phyloP scores from a whole-genome alignment of 202 grass and related monocot species.

The Eragrostis tef region DNA sequence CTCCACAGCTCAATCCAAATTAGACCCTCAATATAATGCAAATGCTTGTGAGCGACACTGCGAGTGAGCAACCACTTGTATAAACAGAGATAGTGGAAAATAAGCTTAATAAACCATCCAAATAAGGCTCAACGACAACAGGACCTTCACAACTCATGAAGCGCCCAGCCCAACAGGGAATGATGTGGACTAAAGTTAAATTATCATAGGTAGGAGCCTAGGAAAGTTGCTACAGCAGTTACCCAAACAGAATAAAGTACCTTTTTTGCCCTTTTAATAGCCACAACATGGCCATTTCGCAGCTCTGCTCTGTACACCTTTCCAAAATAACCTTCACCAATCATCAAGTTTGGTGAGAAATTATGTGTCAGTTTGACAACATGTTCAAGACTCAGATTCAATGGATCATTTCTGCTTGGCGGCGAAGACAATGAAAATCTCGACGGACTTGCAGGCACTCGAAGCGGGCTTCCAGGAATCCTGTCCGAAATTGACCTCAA shows the following conservation, averaged over 20 bases:
- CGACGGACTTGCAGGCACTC: slow-evolving; percentile 77
- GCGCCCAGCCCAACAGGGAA: slow-evolving; percentile 5
- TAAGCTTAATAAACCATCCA: slow-evolving; percentile 7
- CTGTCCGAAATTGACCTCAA: slow-evolving; percentile 61
- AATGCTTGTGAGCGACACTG: neutral
- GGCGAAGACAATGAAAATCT: slow-evolving; percentile 81
- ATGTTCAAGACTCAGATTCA: slow-evolving; percentile 71
- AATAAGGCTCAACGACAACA: slow-evolving; percentile 4
- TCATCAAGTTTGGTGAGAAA: slow-evolving; percentile 67
- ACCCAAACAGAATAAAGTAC: slow-evolving; percentile 43
- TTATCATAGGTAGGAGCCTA: slow-evolving; percentile 27
- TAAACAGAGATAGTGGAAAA: slow-evolving; percentile 9
- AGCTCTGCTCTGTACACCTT: slow-evolving; percentile 82
- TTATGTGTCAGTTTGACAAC: slow-evolving; percentile 80
- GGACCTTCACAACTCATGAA: slow-evolving; percentile 25
- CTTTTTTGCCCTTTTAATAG: slow-evolving; percentile 94
- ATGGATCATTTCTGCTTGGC: slow-evolving; percentile 68
- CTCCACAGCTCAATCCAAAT: slow-evolving; percentile 16
- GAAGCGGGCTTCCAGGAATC: slow-evolving; percentile 58
- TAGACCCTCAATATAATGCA: neutral
- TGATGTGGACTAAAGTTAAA: slow-evolving; percentile 11
- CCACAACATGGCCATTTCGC: slow-evolving; percentile 54
- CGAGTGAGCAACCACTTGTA: neutral
- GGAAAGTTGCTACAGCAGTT: slow-evolving; percentile 15
- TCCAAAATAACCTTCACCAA: slow-evolving; percentile 90